Evolutionary conservation across 495 filamentous ascomycete species (phyloP).

Genomic region (Mytilinidion resinicola): DNA sequence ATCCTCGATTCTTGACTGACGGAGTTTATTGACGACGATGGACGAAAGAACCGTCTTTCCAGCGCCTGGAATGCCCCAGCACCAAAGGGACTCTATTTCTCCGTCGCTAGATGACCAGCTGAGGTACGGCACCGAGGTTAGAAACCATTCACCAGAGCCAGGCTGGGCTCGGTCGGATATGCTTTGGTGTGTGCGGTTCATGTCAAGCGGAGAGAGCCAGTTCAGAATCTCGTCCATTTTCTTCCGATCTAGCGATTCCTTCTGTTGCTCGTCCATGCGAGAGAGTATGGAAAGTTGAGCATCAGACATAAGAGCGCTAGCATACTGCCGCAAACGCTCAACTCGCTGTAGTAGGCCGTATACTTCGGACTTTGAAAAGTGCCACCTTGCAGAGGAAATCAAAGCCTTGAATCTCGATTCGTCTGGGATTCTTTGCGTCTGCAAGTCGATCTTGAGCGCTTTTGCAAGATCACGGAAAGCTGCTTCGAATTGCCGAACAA

Average conservation of each 20-base stretch:
- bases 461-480: conserved; percentile 11
- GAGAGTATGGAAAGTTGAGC: conserved; percentile 1
- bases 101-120: conserved; percentile 1
- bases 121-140: conserved; percentile 1
- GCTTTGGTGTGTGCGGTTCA: neutral
- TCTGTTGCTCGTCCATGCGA: neutral
- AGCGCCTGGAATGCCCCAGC: conserved; percentile 15
- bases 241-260: neutral
- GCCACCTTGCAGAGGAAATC: conserved; percentile 5
- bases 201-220: conserved; percentile 15
- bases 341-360: conserved; percentile 7
- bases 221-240: neutral
- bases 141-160: conserved; percentile 16
- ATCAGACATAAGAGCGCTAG: neutral
- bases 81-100: conserved; percentile 5
- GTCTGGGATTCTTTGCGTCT: neutral
- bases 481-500: conserved; percentile 9
- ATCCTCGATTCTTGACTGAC: neutral
- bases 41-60: conserved; percentile 18
- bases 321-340: conserved; percentile 11
- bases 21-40: conserved; percentile 14
- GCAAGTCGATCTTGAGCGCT: neutral
- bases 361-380: conserved; percentile 9
- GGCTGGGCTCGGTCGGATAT: neutral
- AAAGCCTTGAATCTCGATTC: conserved; percentile 8